Base-by-base conservation (phyloP, 2,329 filamentous ascomycete genomes). In the Monilinia fructigena region DNA sequence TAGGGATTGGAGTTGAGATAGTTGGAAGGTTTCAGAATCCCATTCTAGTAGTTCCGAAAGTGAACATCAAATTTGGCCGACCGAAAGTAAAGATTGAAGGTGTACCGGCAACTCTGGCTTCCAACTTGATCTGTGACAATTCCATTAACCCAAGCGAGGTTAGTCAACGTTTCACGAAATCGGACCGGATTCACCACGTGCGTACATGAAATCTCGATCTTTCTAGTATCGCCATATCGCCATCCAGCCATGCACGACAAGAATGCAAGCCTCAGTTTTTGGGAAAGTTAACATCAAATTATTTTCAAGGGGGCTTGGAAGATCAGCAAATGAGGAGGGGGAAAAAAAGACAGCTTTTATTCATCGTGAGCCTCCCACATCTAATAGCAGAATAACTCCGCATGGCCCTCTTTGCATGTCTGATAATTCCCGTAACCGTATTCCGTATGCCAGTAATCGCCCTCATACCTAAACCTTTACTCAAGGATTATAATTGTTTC, bases 401-500 rank as follows among this genome's bases (percentile, higher is more conserved):
- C 11, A 53, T 53, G 11, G 35, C 23, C 16, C 26, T 23, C 35
- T 23, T 16, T 14, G 16, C 14, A 47, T 20, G 45, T 47, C 18
- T 20, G 20, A 47, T n/a, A 47, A n/a, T n/a, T 3, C 35, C 16
- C 28, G 8, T 18, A 35, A 38, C 47, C 26, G 6, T 48, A n/a
- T n/a, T 18, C 26, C 26, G 12, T 31, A 10, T 47, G 14, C 11
- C 31, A 40, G 35, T 26, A 12, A 16, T 18, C 12, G n/a, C 40
- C 26, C 42, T 26, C 23, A 58, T 20, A 8, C 40, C 18, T 7
- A 35, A n/a, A 11, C 4, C 26, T 31, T 35, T 18, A 35, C 28
- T 60, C 16, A 62, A 42, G 38, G 68, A 59, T 70, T 71, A 66
- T 74, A 75, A 55, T 80, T 81, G 71, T 86, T 86, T 86, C 71